A percentile compares a stretch with the other conserved stretches of the same genome.
Evolutionary conservation across 116 monocot genomes (phyloP).

Genomic region (Iris pallida): DNA sequence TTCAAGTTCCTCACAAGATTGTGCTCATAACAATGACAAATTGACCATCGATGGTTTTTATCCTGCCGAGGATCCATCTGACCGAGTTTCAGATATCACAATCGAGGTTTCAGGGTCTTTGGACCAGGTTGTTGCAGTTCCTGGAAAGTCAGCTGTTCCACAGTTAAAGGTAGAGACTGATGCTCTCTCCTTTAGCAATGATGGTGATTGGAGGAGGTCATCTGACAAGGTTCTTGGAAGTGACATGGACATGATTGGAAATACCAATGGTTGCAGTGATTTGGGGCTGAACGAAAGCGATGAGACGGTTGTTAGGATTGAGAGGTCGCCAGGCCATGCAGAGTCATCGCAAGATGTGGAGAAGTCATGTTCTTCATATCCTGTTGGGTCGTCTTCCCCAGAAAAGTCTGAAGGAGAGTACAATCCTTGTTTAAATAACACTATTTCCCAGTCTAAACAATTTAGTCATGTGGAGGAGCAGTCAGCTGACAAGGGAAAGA

Average conservation of each 20-base stretch:
- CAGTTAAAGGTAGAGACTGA: constrained; percentile 28
- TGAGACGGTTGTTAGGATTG: constrained; percentile 4
- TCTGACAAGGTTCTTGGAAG: constrained; percentile 13
- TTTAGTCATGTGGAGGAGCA: constrained; percentile 16
- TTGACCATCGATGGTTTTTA: constrained; percentile 6
- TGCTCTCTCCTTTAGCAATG: constrained; percentile 27
- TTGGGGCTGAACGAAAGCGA: constrained; percentile 10
- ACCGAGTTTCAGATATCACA: constrained; percentile 31
- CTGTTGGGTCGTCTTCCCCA: constrained; percentile 32
- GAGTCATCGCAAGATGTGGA: constrained; percentile 13
- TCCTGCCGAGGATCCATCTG: constrained; percentile 32
- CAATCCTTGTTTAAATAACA: constrained; percentile 18
- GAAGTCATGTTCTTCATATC: constrained; percentile 27
- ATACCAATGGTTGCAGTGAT: constrained; percentile 10
- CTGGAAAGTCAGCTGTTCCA: constrained; percentile 6
- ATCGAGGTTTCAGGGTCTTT: constrained; percentile 19
- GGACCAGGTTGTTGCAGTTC: constrained; percentile 14
- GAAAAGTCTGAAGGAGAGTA: constrained; percentile 33
- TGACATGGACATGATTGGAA: constrained; percentile 7
- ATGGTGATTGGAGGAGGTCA: constrained; percentile 26
- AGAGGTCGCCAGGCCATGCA: constrained; percentile 4
- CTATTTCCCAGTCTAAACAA: constrained; percentile 5
- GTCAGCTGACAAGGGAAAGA: constrained; percentile 2
- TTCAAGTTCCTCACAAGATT: constrained; percentile 11
- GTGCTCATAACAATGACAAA: constrained; percentile 17